phyloP scores from a whole-genome alignment of 2,329 filamentous ascomycete species.

The Alternaria solani region DNA sequence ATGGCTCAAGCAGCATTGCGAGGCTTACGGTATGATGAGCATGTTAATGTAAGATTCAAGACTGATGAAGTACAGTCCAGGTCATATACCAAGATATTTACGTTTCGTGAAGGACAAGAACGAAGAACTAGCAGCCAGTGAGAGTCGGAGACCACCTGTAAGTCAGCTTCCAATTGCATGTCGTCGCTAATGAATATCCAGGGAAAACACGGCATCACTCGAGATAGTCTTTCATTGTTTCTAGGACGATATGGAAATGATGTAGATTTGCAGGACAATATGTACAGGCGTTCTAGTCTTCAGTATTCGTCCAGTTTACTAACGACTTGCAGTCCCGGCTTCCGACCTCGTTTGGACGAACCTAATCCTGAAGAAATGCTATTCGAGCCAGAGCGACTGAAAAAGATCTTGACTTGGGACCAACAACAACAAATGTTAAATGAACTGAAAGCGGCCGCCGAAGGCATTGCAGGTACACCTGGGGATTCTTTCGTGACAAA shows the following conservation, averaged over 20 bases:
- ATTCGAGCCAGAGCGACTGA: no score
- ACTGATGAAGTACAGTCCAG: background rate
- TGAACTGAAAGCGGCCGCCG: no score
- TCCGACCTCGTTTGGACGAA: no score
- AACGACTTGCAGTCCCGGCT: no score
- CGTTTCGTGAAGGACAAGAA: background rate
- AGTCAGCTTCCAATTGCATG: background rate
- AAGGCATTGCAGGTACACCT: no score
- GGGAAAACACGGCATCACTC: background rate
- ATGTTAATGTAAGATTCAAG: background rate
- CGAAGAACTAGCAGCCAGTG: background rate
- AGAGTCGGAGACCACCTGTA: background rate
- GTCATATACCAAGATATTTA: background rate
- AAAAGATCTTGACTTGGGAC: no score
- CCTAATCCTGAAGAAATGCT: no score
- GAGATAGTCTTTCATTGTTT: background rate
- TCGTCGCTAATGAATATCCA: background rate
- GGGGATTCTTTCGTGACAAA: background rate
- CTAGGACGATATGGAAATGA: background rate
- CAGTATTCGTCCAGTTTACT: no score
- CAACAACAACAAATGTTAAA: no score
- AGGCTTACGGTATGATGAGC: background rate
- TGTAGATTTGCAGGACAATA: no score
- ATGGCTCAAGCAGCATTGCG: background rate
- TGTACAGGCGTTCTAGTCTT: no score